Conservation (phyloP, 2,329 filamentous ascomycete species). For the Aspergillus tubingensis region DNA sequence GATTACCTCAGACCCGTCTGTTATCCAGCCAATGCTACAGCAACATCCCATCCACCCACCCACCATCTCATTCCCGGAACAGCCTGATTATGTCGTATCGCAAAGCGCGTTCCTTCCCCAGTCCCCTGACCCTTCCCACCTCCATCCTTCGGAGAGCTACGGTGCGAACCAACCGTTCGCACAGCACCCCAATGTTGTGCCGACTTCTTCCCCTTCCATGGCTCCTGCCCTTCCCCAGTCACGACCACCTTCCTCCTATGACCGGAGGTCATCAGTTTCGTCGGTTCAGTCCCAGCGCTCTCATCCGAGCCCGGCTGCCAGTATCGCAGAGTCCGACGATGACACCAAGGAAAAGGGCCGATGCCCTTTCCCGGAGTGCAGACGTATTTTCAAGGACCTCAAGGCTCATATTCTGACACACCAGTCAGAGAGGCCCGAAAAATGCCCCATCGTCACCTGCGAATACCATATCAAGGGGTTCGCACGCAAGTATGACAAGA, state of each 20-base stretch:
- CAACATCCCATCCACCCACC: conserved; percentile 31
- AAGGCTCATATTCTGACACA: conserved; percentile 95
- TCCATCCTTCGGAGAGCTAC: conserved; percentile 32
- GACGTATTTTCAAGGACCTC: conserved; percentile 83
- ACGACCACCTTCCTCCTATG: conserved; percentile 50
- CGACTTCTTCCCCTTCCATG: conserved; percentile 63
- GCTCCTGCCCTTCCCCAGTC: conserved; percentile 55
- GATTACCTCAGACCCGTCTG: conserved; percentile 54
- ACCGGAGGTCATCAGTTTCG: conserved; percentile 67
- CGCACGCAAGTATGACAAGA: conserved; percentile 94
- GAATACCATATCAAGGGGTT: conserved; percentile 93
- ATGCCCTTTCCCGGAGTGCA: conserved; percentile 82
- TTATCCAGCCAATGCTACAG: conserved; percentile 56
- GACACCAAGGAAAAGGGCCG: conserved; percentile 66
- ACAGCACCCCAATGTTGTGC: conserved; percentile 27
- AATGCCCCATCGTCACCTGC: conserved; percentile 89
- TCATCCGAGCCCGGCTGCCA: conserved; percentile 60
- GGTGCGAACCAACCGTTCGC: conserved; percentile 30
- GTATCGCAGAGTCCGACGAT: conserved; percentile 62
- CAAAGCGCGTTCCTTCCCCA: conserved; percentile 33
- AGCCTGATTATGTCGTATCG: conserved; percentile 31
- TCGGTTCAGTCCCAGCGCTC: conserved; percentile 70
- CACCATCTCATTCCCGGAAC: conserved; percentile 38
- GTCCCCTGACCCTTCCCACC: conserved; percentile 41
- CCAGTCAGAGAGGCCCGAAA: conserved; percentile 85